Evolutionary conservation across 305 asterid species (phyloP).

Genomic region (Fraxinus platypoda): DNA sequence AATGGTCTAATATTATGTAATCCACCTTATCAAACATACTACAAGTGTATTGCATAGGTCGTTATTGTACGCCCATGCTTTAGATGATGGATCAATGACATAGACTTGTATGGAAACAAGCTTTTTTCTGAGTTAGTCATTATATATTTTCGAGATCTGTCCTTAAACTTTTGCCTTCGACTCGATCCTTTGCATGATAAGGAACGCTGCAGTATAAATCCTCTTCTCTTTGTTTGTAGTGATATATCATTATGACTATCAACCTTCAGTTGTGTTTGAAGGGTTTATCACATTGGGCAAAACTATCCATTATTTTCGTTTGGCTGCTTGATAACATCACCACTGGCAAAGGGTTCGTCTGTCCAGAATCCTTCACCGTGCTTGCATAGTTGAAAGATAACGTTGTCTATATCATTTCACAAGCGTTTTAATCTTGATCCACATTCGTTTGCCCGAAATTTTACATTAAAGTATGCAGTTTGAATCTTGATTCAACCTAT

Average conservation of each 20-base stretch:
- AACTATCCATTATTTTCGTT: neutral
- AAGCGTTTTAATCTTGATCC: slow-evolving; percentile 67
- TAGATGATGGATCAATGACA: slow-evolving; percentile 19
- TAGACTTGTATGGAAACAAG: slow-evolving; percentile 31
- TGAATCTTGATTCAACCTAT: neutral
- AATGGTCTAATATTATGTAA: neutral
- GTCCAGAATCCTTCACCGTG: neutral
- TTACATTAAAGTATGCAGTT: neutral
- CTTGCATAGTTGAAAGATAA: neutral
- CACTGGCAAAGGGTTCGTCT: neutral
- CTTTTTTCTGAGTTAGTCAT: neutral
- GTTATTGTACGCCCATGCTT: slow-evolving; percentile 27
- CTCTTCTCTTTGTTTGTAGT: slow-evolving; percentile 16
- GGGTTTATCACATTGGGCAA: neutral
- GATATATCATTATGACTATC: neutral
- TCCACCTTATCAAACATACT: neutral
- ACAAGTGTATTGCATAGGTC: slow-evolving; percentile 27
- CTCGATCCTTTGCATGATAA: slow-evolving; percentile 10
- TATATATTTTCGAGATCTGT: slow-evolving; percentile 13
- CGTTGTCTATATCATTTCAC: slow-evolving; percentile 25
- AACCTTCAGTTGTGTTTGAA: neutral
- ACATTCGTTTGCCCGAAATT: slow-evolving; percentile 47
- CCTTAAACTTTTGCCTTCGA: slow-evolving; percentile 18
- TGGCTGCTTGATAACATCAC: neutral
- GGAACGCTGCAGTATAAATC: neutral